Evolutionary conservation across 106 monocot genomes (phyloP).

Genomic region (Apostasia ramifera): DNA sequence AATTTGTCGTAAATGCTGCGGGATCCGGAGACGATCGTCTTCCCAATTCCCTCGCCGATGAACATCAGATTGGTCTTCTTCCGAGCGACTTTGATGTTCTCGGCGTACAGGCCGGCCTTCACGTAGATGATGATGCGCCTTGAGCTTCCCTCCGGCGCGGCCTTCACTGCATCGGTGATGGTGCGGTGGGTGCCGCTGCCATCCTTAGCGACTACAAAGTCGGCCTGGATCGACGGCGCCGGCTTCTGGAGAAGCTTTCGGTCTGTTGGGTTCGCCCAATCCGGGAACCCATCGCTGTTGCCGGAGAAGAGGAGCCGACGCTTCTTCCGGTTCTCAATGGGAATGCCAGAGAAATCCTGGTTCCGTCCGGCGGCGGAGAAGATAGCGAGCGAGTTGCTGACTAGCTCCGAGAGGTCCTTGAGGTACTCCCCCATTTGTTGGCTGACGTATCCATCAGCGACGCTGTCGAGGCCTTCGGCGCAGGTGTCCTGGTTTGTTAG

Average conservation of each 20-base stretch:
- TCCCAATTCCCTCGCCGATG: slow-evolving; percentile 40
- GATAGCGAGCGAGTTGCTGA: slow-evolving; percentile 77
- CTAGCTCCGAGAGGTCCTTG: slow-evolving; percentile 49
- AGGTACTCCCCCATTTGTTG: slow-evolving; percentile 41
- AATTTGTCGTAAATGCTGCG: slow-evolving; percentile 37
- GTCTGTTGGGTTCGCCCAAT: slow-evolving; percentile 49
- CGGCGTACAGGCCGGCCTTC: slow-evolving; percentile 67
- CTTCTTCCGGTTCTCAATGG: slow-evolving; percentile 40
- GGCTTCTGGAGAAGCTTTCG: slow-evolving; percentile 48
- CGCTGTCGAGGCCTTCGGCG: slow-evolving; percentile 46
- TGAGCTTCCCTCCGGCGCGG: slow-evolving; percentile 43
- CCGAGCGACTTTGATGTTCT: slow-evolving; percentile 40
- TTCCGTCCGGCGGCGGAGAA: slow-evolving; percentile 44
- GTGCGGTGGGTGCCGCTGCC: slow-evolving; percentile 63
- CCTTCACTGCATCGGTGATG: slow-evolving; percentile 57
- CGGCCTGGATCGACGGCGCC: slow-evolving; percentile 18
- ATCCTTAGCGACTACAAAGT: slow-evolving; percentile 56
- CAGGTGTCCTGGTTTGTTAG: slow-evolving; percentile 91
- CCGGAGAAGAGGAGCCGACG: neutral
- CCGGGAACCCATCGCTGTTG: slow-evolving; percentile 29
- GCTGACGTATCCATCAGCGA: slow-evolving; percentile 21
- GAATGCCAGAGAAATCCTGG: slow-evolving; percentile 54
- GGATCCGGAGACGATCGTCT: slow-evolving; percentile 32
- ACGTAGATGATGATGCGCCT: slow-evolving; percentile 63
- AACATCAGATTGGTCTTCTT: slow-evolving; percentile 56